Conservation (phyloP, 2,329 filamentous ascomycete species). For the Aspergillus sp. region DNA sequence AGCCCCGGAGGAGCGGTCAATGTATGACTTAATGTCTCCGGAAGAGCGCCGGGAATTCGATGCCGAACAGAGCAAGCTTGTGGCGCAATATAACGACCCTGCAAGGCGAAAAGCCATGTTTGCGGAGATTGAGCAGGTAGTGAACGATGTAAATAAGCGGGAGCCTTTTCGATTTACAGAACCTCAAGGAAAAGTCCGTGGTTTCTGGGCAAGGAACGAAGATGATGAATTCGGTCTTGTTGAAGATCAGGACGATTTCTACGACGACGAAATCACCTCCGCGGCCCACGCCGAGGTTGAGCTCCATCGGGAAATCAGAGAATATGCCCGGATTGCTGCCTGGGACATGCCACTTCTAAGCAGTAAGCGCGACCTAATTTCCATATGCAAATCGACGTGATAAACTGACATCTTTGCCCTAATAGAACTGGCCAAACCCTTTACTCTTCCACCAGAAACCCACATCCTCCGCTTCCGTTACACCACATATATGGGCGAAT, state of each 20-base stretch:
- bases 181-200: slow-evolving; percentile 23
- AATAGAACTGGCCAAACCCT: slow-evolving; percentile 79
- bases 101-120: slow-evolving; percentile 28
- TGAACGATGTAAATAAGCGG: slow-evolving; percentile 33
- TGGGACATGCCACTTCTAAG: slow-evolving; percentile 95
- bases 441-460: slow-evolving; percentile 64
- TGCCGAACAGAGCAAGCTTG: slow-evolving; percentile 34
- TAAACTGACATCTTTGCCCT: not conserved
- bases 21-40: slow-evolving; percentile 41
- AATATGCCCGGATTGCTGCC: slow-evolving; percentile 81
- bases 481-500: slow-evolving; percentile 93
- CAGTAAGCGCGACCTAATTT: slow-evolving; percentile 58
- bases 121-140: slow-evolving; percentile 33
- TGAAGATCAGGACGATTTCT: slow-evolving; percentile 57
- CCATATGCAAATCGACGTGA: not conserved
- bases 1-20: slow-evolving; percentile 33
- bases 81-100: slow-evolving; percentile 40
- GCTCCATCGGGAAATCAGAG: slow-evolving; percentile 80
- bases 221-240: slow-evolving; percentile 45
- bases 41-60: slow-evolving; percentile 39
- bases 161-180: slow-evolving; percentile 32
- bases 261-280: slow-evolving; percentile 80
- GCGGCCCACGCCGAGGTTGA: slow-evolving; percentile 85
- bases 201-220: slow-evolving; percentile 48
- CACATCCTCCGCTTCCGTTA: slow-evolving; percentile 90